phyloP scores from a whole-genome alignment of 2,329 filamentous ascomycete genomes.

The Aureobasidium sp. region DNA sequence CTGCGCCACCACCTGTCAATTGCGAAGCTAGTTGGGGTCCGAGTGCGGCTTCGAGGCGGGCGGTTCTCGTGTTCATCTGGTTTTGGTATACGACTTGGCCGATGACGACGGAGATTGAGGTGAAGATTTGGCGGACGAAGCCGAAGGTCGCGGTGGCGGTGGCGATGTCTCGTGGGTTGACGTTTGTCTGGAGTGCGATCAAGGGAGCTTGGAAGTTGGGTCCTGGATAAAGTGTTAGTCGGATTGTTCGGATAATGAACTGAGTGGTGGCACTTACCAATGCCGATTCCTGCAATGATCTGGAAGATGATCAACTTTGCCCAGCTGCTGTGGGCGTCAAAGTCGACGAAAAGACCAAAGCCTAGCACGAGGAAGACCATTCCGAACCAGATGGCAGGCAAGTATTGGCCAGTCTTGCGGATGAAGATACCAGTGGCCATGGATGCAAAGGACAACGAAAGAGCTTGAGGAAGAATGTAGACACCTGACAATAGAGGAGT shows the following conservation, averaged over 20 bases:
- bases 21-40: slow-evolving; percentile 44
- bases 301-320: slow-evolving; percentile 46
- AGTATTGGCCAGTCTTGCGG: slow-evolving; percentile 40
- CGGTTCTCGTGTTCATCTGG: slow-evolving; percentile 53
- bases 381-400: slow-evolving; percentile 48
- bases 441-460: slow-evolving; percentile 28
- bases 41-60: slow-evolving; percentile 44
- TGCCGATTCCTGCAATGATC: slow-evolving; percentile 56
- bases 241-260: background rate
- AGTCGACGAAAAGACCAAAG: slow-evolving; percentile 34
- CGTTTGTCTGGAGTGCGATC: slow-evolving; percentile 56
- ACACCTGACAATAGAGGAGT: slow-evolving; percentile 66
- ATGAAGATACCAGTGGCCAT: slow-evolving; percentile 36
- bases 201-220: slow-evolving; percentile 62
- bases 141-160: slow-evolving; percentile 58
- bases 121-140: slow-evolving; percentile 60
- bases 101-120: slow-evolving; percentile 59
- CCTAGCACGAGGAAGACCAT: slow-evolving; percentile 34
- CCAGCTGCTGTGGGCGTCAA: slow-evolving; percentile 30
- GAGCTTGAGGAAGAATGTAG: slow-evolving; percentile 37
- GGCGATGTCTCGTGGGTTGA: slow-evolving; percentile 55
- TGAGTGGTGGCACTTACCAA: slow-evolving; percentile 30
- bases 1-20: slow-evolving; percentile 54
- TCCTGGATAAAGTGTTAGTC: slow-evolving; percentile 23
- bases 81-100: slow-evolving; percentile 72